Percentiles rank a stretch among this genome's conserved stretches.
Evolutionary conservation across 768 basidiomycete genomes (phyloP).

Genomic region (Lentinula aciculospora): DNA sequence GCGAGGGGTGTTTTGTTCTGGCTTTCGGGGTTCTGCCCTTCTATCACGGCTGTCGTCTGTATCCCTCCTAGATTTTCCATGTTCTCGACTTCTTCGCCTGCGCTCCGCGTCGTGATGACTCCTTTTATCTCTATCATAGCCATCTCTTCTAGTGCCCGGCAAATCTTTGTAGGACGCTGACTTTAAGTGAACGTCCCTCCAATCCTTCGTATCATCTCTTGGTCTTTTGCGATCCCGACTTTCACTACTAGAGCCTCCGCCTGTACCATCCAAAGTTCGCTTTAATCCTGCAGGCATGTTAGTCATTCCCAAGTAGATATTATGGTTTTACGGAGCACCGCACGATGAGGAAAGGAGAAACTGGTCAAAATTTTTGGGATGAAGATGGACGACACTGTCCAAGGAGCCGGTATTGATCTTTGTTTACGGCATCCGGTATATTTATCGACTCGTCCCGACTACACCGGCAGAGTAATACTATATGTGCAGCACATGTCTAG

Average conservation of each 20-base stretch:
- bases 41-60: constrained; percentile 27
- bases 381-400: constrained; percentile 1
- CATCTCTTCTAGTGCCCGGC: constrained; percentile 26
- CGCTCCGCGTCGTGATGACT: constrained; percentile 26
- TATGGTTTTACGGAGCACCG: constrained; percentile 9
- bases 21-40: constrained; percentile 2
- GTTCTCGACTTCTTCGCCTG: constrained; percentile 21
- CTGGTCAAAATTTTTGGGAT: not conserved
- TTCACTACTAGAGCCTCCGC: constrained; percentile 16
- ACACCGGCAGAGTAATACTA: no score
- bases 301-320: constrained; percentile 47
- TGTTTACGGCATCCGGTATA: not conserved
- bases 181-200: constrained; percentile 65
- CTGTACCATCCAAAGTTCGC: constrained; percentile 65
- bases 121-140: constrained; percentile 28
- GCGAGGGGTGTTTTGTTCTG: not conserved
- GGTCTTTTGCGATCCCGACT: constrained; percentile 43
- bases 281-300: constrained; percentile 81
- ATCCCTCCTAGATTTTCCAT: constrained; percentile 24
- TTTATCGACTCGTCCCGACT: no score
- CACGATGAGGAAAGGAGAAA: constrained; percentile 6
- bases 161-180: constrained; percentile 27
- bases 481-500: no score
- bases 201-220: constrained; percentile 55
- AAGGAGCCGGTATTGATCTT: not conserved